phyloP scores from a whole-genome alignment of 306 rosid genomes.

The Pyrus bretschneideri region DNA sequence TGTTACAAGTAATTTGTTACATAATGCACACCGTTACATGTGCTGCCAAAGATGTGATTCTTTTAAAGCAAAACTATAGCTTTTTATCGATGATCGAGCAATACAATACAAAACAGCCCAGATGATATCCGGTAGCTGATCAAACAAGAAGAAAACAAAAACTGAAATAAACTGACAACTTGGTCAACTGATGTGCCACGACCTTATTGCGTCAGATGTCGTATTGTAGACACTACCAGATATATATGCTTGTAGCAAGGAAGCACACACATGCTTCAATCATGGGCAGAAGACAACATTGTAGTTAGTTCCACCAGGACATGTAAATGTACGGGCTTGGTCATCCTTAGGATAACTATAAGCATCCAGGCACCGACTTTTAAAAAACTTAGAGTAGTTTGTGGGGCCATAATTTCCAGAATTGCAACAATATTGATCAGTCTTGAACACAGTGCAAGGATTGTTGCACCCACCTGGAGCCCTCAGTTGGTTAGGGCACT shows the following conservation, averaged over 20 bases:
- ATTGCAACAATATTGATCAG: constrained; percentile 26
- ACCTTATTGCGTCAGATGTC: background rate
- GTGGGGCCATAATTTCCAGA: constrained; percentile 18
- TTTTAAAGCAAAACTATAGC: too few species aligned
- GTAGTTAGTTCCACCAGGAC: constrained; percentile 34
- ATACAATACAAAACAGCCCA: too few species aligned
- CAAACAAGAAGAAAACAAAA: too few species aligned
- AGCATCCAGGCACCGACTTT: constrained; percentile 23
- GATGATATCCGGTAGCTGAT: too few species aligned
- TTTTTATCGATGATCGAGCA: too few species aligned
- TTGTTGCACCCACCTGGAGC: constrained; percentile 17
- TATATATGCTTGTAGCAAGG: background rate
- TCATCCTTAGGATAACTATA: constrained; percentile 37
- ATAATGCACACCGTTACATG: too few species aligned
- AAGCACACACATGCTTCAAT: background rate
- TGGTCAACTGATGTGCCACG: too few species aligned
- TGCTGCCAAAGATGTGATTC: too few species aligned
- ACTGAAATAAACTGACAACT: too few species aligned
- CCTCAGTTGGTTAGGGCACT: background rate
- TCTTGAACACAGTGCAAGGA: constrained; percentile 30
- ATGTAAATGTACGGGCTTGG: constrained; percentile 10
- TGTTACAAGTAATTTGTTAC: too few species aligned
- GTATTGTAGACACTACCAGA: background rate
- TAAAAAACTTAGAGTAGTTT: constrained; percentile 16
- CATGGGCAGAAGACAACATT: constrained; percentile 33